Percentiles rank a stretch among this genome's conserved stretches.
Evolutionary conservation across 805 yeast genomes (phyloP).

Genomic region (Monosporozyma siamensis): DNA sequence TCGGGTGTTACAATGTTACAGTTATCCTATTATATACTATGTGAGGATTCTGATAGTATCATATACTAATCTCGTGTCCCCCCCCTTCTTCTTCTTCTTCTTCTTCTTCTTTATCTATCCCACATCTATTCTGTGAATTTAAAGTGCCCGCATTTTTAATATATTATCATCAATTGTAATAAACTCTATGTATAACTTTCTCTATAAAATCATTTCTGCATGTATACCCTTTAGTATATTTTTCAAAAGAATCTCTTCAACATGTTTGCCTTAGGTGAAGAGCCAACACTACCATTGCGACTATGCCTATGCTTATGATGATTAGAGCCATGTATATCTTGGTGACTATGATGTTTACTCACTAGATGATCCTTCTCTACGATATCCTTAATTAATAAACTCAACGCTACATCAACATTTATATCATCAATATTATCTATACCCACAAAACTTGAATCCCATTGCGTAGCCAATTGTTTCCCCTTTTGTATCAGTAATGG

Average conservation of each 20-base stretch:
- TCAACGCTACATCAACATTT: constrained; percentile 48
- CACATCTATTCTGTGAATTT: too few relatives aligned
- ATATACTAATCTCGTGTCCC: too few relatives aligned
- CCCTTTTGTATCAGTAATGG: constrained; percentile 55
- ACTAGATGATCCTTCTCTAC: constrained; percentile 36
- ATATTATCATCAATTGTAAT: too few relatives aligned
- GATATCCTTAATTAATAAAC: constrained; percentile 50
- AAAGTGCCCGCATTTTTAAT: too few relatives aligned
- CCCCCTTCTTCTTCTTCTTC: too few relatives aligned
- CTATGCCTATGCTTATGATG: neutral
- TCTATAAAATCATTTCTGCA: too few relatives aligned
- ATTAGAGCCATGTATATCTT: neutral
- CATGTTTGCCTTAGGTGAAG: neutral
- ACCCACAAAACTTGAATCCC: constrained; percentile 60
- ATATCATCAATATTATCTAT: constrained; percentile 45
- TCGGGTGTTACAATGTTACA: too few relatives aligned
- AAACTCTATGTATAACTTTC: too few relatives aligned
- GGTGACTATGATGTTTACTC: constrained; percentile 1
- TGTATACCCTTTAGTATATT: too few relatives aligned
- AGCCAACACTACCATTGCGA: neutral
- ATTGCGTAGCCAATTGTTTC: constrained; percentile 41
- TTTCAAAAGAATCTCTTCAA: neutral
- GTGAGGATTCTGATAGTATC: too few relatives aligned
- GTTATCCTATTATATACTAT: too few relatives aligned
- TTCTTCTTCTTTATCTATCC: too few relatives aligned